Conservation (phyloP, 352 stramenopile species). For the Globisporangium takayamanum region DNA sequence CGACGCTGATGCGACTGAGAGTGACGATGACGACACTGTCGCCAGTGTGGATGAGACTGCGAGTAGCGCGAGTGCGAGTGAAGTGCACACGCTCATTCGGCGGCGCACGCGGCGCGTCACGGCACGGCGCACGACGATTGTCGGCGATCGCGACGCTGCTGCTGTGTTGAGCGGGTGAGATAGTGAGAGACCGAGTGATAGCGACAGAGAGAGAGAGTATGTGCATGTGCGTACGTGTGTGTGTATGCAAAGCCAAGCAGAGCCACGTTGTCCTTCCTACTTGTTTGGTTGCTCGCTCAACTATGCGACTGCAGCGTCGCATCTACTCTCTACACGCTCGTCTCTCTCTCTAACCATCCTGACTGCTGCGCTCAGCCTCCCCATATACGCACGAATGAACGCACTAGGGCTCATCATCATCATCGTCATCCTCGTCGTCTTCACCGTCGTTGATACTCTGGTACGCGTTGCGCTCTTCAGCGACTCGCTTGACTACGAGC, state of each 20-base stretch:
- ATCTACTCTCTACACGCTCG: too few species aligned
- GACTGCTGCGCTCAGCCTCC: neutral
- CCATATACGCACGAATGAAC: neutral
- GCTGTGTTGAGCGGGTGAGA: neutral
- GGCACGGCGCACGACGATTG: neutral
- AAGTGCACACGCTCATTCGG: neutral
- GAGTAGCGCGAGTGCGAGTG: neutral
- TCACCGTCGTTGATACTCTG: slow-evolving; percentile 17
- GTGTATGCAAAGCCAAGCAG: too few species aligned
- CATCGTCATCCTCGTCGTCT: slow-evolving; percentile 11
- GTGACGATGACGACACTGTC: neutral
- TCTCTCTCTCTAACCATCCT: too few species aligned
- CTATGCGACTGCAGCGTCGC: too few species aligned
- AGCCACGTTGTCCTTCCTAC: too few species aligned
- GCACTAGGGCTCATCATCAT: neutral
- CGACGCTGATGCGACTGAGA: neutral
- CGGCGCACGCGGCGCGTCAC: neutral
- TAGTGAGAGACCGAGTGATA: neutral
- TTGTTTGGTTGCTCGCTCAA: too few species aligned
- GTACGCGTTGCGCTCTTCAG: slow-evolving; percentile 19
- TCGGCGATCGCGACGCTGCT: neutral
- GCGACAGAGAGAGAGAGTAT: neutral
- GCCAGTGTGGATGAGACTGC: neutral
- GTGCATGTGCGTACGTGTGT: neutral
- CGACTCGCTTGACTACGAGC: slow-evolving; percentile 67